Conservation (phyloP, 129 eudicot genomes). For the Chrysanthemum seticuspe region DNA sequence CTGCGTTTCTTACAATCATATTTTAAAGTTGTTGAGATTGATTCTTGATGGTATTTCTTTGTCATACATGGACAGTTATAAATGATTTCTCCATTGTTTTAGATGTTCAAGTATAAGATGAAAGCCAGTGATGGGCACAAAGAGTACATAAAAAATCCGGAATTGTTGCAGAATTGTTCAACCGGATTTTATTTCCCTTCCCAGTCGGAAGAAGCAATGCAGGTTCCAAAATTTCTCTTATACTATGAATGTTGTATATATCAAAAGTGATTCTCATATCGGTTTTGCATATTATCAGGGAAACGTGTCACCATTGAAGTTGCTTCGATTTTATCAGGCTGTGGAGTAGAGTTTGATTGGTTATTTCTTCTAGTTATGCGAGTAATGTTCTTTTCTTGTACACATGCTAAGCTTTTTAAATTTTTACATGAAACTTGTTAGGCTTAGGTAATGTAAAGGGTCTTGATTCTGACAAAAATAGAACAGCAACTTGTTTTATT, state of each 20-base stretch:
- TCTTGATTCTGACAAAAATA: too few relatives aligned
- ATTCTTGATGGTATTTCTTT: neutral
- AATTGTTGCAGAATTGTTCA: conserved; percentile 72
- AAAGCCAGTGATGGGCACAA: conserved; percentile 75
- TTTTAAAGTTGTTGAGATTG: neutral
- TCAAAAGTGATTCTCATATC: neutral
- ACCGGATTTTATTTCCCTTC: conserved; percentile 63
- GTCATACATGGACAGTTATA: neutral
- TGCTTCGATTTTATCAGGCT: conserved; percentile 15
- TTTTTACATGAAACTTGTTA: too few relatives aligned
- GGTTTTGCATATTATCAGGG: conserved; percentile 7
- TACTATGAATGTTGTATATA: neutral
- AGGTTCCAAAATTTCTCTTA: conserved; percentile 36
- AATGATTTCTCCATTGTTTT: conserved; percentile 17
- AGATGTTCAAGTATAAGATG: conserved; percentile 81
- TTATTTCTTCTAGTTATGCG: neutral
- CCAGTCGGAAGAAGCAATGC: conserved; percentile 42
- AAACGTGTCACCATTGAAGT: conserved; percentile 13
- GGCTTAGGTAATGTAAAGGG: too few relatives aligned
- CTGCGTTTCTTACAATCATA: too few relatives aligned
- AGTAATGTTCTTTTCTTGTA: neutral
- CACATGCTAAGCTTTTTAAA: too few relatives aligned
- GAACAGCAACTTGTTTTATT: too few relatives aligned
- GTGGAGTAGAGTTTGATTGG: neutral
- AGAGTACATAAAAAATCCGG: conserved; percentile 83